A percentile compares a stretch with the other conserved stretches of the same genome.
Conservation (phyloP, 2,329 filamentous ascomycete species). For the Clathrospora elynae region DNA sequence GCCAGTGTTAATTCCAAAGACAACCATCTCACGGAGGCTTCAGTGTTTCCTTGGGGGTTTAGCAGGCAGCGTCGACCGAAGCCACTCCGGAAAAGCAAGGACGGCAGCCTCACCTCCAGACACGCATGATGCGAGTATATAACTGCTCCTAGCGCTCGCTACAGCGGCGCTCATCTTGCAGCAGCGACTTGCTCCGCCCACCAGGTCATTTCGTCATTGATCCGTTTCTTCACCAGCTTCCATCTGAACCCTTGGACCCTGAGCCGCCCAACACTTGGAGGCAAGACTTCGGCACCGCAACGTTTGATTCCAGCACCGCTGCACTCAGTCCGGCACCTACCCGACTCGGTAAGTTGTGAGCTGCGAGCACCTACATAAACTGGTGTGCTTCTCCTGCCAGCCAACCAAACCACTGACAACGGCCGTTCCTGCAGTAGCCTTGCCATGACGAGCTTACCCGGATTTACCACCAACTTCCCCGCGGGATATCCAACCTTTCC, state of each 20-base stretch:
- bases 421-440: constrained; percentile 38
- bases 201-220: constrained; percentile 26
- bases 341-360: constrained; percentile 30
- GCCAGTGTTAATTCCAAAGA: constrained; percentile 38
- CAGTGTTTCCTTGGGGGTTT: constrained; percentile 32
- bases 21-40: constrained; percentile 25
- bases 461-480: constrained; percentile 41
- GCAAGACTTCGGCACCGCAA: constrained; percentile 7
- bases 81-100: constrained; percentile 29
- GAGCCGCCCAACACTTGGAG: constrained; percentile 4
- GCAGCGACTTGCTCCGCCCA: constrained; percentile 12
- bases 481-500: constrained; percentile 41
- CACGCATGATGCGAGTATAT: constrained; percentile 32
- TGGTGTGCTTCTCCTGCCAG: constrained; percentile 21
- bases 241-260: constrained; percentile 21
- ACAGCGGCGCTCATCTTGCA: constrained; percentile 21
- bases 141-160: constrained; percentile 24
- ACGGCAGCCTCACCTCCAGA: constrained; percentile 18
- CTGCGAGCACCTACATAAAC: constrained; percentile 21
- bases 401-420: constrained; percentile 31
- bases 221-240: constrained; percentile 17
- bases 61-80: constrained; percentile 40
- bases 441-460: constrained; percentile 35
- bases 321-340: too few species aligned
- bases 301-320: constrained; percentile 14